These are phyloP conservation scores for Rubia tinctorum DNA, from an alignment of 305 asterid genomes.

Conservation along the genomic window DNA sequence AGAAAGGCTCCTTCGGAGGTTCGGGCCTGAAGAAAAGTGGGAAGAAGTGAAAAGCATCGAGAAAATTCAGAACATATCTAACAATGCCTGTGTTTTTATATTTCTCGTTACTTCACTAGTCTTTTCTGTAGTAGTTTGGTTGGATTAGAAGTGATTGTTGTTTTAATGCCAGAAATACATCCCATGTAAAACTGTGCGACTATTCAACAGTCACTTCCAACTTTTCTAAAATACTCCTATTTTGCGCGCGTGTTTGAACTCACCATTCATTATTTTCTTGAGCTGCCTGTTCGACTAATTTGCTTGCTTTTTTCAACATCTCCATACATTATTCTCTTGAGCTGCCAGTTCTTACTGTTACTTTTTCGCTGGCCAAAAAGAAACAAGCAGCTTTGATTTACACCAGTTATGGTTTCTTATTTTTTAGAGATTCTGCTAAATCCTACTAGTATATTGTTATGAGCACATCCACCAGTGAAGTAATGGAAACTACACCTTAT, in stretches of 20 bases:
- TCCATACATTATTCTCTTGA: not conserved
- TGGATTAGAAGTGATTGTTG: not conserved
- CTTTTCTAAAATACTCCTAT: not conserved
- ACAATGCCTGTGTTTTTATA: not conserved
- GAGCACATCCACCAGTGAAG: not conserved
- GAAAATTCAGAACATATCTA: not conserved
- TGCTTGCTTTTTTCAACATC: no score
- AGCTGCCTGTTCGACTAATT: not conserved
- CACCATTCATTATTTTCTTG: not conserved
- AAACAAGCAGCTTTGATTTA: no score
- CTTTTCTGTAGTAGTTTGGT: slow-evolving; percentile 1
- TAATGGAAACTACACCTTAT: not conserved
- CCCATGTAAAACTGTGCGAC: slow-evolving; percentile 3
- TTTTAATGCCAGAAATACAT: not conserved
- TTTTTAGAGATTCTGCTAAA: no score
- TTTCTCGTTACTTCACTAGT: not conserved
- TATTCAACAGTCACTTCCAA: not conserved
- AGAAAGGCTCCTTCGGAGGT: slow-evolving; percentile 81
- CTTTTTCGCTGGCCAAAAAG: no score
- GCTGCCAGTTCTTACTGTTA: not conserved
- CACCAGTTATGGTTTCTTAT: no score
- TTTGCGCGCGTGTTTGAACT: not conserved
- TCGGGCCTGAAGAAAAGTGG: slow-evolving; percentile 95
- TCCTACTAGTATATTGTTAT: no score
- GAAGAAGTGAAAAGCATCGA: slow-evolving; percentile 50